Evolutionary conservation across 2,329 filamentous ascomycete species (phyloP).

Genomic region (Trichocomaceae sp.): DNA sequence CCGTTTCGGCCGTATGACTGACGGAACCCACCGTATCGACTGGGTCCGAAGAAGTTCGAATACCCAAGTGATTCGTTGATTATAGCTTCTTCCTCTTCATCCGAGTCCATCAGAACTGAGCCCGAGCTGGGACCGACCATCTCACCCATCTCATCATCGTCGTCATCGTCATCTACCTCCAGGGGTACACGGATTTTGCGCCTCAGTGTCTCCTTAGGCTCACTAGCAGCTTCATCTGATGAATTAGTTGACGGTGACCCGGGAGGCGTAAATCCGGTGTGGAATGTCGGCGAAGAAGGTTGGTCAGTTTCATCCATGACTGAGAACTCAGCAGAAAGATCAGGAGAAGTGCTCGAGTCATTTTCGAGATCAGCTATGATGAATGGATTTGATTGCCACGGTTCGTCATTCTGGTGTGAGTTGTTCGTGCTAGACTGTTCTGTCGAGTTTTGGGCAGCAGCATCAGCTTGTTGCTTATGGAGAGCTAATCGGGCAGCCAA

Average conservation of each 20-base stretch:
- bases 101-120: conserved; percentile 41
- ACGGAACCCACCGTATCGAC: conserved; percentile 39
- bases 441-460: conserved; percentile 23
- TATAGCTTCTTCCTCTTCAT: conserved; percentile 48
- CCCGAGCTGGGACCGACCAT: conserved; percentile 39
- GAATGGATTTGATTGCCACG: conserved; percentile 33
- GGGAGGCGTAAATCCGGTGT: conserved; percentile 34
- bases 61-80: conserved; percentile 63
- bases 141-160: conserved; percentile 43
- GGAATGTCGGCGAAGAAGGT: conserved; percentile 31
- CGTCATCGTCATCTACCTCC: conserved; percentile 49
- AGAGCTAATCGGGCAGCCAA: conserved; percentile 80
- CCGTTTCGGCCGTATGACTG: conserved; percentile 22
- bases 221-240: conserved; percentile 37
- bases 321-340: conserved; percentile 28
- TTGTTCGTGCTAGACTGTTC: conserved; percentile 2
- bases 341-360: conserved; percentile 24
- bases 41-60: conserved; percentile 54
- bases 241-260: conserved; percentile 36
- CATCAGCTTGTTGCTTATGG: conserved; percentile 58
- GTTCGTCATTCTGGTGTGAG: conserved; percentile 18
- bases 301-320: conserved; percentile 20
- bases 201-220: conserved; percentile 30
- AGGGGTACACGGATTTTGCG: conserved; percentile 48
- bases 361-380: conserved; percentile 34